Evolutionary conservation across 2,329 filamentous ascomycete species (phyloP).

Genomic region (Fusarium pininemorale): DNA sequence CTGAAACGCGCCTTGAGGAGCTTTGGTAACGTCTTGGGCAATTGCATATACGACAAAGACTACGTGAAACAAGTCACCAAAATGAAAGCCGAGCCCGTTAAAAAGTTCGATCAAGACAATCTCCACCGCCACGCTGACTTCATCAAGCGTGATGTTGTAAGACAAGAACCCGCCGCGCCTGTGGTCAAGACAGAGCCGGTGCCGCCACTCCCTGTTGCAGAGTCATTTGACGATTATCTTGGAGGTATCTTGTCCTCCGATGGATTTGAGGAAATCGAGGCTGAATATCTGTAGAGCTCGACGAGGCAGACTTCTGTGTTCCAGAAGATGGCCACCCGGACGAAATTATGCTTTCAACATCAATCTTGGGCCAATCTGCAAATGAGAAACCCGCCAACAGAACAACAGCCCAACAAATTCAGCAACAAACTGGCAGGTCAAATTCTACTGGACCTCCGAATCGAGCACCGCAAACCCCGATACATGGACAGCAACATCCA

Average conservation of each 20-base stretch:
- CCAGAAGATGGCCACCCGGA: constrained; percentile 77
- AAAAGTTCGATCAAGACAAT: constrained; percentile 80
- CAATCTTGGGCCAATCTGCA: constrained; percentile 28
- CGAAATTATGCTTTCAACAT: constrained; percentile 69
- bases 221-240: constrained; percentile 63
- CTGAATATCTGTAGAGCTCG: constrained; percentile 67
- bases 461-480: constrained; percentile 48
- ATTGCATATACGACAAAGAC: constrained; percentile 97
- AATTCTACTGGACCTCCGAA: constrained; percentile 25
- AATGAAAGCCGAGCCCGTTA: constrained; percentile 77
- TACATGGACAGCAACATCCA: constrained; percentile 41
- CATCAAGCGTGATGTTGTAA: constrained; percentile 65
- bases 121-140: constrained; percentile 85
- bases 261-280: constrained; percentile 49
- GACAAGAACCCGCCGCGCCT: constrained; percentile 30
- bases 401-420: constrained; percentile 30
- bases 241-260: constrained; percentile 56
- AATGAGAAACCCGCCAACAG: constrained; percentile 35
- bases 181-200: constrained; percentile 44
- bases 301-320: constrained; percentile 79
- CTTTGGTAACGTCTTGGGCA: constrained; percentile 97
- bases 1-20: constrained; percentile 88
- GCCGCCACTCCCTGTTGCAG: constrained; percentile 33
- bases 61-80: constrained; percentile 91
- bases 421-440: constrained; percentile 35